Evolutionary conservation across 805 yeast genomes (phyloP).

Genomic region (Jamesozyma spencerorum): DNA sequence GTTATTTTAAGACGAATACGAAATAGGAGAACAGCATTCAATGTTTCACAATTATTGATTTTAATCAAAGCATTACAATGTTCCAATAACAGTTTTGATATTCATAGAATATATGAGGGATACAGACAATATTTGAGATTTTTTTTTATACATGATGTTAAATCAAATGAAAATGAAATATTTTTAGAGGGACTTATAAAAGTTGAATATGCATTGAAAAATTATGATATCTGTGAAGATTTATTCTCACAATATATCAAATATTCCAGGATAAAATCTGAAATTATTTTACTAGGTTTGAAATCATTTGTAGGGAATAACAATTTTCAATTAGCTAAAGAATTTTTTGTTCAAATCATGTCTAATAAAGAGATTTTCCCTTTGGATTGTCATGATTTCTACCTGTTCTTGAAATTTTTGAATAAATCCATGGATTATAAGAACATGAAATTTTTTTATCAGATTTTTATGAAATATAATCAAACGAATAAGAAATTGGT

Average conservation of each 20-base stretch:
- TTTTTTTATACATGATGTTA: neutral
- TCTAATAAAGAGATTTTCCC: slow-evolving; percentile 25
- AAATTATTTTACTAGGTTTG: slow-evolving; percentile 19
- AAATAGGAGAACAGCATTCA: slow-evolving; percentile 10
- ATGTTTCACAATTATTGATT: slow-evolving; percentile 11
- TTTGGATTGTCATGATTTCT: slow-evolving; percentile 13
- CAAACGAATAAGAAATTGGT: neutral
- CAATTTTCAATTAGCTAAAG: slow-evolving; percentile 24
- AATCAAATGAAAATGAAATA: neutral
- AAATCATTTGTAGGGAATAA: slow-evolving; percentile 21
- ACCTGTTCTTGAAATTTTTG: slow-evolving; percentile 14
- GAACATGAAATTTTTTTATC: slow-evolving; percentile 15
- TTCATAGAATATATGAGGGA: slow-evolving; percentile 14
- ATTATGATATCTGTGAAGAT: slow-evolving; percentile 18
- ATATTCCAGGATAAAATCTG: slow-evolving; percentile 14
- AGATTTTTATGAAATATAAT: slow-evolving; percentile 14
- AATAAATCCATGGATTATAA: slow-evolving; percentile 12
- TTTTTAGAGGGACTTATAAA: slow-evolving; percentile 14
- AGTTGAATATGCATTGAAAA: slow-evolving; percentile 13
- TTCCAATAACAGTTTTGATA: slow-evolving; percentile 12
- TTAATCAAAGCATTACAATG: slow-evolving; percentile 10
- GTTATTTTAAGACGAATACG: slow-evolving; percentile 7
- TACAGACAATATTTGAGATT: slow-evolving; percentile 8
- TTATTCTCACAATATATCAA: slow-evolving; percentile 25
- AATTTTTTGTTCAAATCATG: slow-evolving; percentile 24